phyloP scores from a whole-genome alignment of 2,329 filamentous ascomycete species.

The Ceratocystiopsis brevicomis region DNA sequence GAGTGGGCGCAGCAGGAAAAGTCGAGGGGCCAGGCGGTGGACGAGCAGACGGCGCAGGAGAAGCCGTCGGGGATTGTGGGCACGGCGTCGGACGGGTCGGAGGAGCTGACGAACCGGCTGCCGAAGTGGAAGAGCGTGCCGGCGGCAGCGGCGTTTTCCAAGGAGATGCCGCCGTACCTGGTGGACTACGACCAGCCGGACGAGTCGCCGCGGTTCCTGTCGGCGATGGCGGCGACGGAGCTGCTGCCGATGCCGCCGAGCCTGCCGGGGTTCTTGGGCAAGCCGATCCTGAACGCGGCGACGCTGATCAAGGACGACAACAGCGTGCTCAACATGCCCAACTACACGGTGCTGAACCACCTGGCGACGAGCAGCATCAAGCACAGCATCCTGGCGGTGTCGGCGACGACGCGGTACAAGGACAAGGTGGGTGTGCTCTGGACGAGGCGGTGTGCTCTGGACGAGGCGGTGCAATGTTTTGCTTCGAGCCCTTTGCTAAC shows the following conservation, averaged over 20 bases:
- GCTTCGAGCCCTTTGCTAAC: background rate
- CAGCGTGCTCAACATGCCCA: conserved; percentile 90
- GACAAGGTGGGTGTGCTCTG: conserved; percentile 51
- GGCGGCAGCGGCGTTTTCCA: conserved; percentile 43
- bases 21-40: background rate
- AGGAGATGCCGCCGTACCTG: conserved; percentile 66
- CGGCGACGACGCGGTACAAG: conserved; percentile 92
- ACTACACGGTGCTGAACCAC: conserved; percentile 92
- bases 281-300: conserved; percentile 82
- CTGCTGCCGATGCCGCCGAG: conserved; percentile 69
- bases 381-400: conserved; percentile 85
- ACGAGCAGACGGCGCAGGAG: background rate
- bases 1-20: background rate
- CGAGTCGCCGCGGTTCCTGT: conserved; percentile 53
- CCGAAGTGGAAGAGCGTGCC: conserved; percentile 36
- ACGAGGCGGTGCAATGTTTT: too few relatives aligned
- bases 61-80: background rate
- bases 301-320: conserved; percentile 95
- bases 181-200: conserved; percentile 73
- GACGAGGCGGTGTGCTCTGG: too few relatives aligned
- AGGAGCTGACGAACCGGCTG: conserved; percentile 13
- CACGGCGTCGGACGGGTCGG: conserved; percentile 1
- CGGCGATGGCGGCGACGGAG: conserved; percentile 55
- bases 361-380: conserved; percentile 96
- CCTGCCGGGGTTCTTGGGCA: conserved; percentile 77